A percentile compares a stretch with the other conserved stretches of the same genome.
Evolutionary conservation across 2,329 filamentous ascomycete genomes (phyloP).

Genomic region (Kalaharituber pfeilii): DNA sequence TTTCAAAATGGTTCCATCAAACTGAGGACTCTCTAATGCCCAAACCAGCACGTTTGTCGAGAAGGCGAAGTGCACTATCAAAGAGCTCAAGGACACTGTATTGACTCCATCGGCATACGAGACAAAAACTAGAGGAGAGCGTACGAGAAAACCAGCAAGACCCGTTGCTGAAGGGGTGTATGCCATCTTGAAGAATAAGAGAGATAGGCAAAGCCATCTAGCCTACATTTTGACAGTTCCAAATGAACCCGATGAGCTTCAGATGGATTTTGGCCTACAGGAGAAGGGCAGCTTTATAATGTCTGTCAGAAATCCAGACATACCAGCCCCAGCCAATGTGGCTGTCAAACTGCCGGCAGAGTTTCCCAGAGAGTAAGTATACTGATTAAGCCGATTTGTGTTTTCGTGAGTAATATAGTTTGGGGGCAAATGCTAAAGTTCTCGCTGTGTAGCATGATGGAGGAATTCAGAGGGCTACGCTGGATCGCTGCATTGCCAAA

Average conservation of each 20-base stretch:
- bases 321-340: slow-evolving; percentile 45
- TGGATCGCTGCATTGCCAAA: slow-evolving; percentile 60
- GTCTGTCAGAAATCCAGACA: slow-evolving; percentile 58
- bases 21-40: no score
- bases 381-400: neutral
- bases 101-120: slow-evolving; percentile 49
- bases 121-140: slow-evolving; percentile 49
- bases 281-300: slow-evolving; percentile 60
- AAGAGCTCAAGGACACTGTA: slow-evolving; percentile 56
- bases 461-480: slow-evolving; percentile 53
- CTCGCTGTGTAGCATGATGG: slow-evolving; percentile 42
- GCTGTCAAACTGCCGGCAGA: slow-evolving; percentile 47
- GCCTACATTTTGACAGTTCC: slow-evolving; percentile 67
- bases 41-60: slow-evolving; percentile 73
- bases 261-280: slow-evolving; percentile 55
- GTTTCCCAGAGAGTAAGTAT: slow-evolving; percentile 49
- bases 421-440: slow-evolving; percentile 12
- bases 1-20: no score
- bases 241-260: slow-evolving; percentile 27
- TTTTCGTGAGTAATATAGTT: neutral
- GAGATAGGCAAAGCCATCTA: slow-evolving; percentile 47
- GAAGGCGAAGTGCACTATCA: slow-evolving; percentile 47
- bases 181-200: slow-evolving; percentile 53
- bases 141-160: slow-evolving; percentile 46
- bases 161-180: slow-evolving; percentile 78